phyloP scores from a whole-genome alignment of 2,329 filamentous ascomycete species.

The Curvularia spicifera region DNA sequence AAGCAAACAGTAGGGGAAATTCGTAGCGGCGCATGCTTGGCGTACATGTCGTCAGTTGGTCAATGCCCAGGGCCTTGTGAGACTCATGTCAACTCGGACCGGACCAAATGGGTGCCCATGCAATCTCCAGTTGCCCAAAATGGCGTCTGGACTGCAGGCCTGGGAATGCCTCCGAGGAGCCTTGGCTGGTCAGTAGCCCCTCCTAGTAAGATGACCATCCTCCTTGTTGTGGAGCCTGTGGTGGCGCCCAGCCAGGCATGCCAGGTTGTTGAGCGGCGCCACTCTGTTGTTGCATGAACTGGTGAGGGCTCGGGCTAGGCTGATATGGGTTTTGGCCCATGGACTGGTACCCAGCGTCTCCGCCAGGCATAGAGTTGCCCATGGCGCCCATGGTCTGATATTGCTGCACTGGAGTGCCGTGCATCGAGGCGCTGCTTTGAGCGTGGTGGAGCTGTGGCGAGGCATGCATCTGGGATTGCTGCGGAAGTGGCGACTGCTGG shows the following conservation, averaged over 20 bases:
- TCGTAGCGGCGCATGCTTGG: constrained; percentile 3
- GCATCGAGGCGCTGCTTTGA: constrained; percentile 53
- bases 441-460: constrained; percentile 57
- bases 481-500: constrained; percentile 53
- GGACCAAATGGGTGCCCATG: background rate
- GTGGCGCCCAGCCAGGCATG: constrained; percentile 59
- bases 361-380: constrained; percentile 30
- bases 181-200: background rate
- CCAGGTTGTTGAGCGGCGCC: constrained; percentile 55
- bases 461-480: constrained; percentile 58
- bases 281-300: constrained; percentile 55
- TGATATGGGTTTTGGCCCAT: constrained; percentile 60
- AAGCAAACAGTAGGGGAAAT: constrained; percentile 10
- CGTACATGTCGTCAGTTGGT: background rate
- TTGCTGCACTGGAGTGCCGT: constrained; percentile 52
- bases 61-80: background rate
- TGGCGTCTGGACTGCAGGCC: background rate
- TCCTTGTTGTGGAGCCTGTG: constrained; percentile 48
- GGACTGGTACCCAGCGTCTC: constrained; percentile 50
- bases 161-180: background rate
- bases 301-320: constrained; percentile 55
- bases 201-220: constrained; percentile 49
- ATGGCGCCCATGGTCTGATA: constrained; percentile 57
- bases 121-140: background rate
- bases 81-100: constrained; percentile 1